These are phyloP conservation scores for Pythium scleroteichum DNA, from an alignment of 352 stramenopile genomes.

Conservation along the genomic window DNA sequence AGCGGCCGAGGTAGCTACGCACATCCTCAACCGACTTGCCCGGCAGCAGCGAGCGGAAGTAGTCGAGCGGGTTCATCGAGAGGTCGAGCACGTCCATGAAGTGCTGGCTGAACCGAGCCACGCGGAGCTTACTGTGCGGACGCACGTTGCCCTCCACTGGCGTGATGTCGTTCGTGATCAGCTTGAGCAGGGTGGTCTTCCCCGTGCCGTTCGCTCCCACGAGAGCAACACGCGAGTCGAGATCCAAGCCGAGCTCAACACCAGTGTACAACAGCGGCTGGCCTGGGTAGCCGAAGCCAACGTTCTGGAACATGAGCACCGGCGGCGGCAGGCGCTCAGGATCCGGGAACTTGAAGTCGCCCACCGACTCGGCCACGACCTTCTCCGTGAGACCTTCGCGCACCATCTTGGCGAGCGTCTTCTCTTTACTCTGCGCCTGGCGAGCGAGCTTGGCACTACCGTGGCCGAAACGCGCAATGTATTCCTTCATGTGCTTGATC, in stretches of 20 bases:
- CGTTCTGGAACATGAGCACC: constrained; percentile 97
- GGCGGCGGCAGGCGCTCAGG: constrained; percentile 93
- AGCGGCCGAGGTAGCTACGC: constrained; percentile 95
- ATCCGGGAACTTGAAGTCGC: constrained; percentile 97
- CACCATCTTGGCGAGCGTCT: constrained; percentile 99
- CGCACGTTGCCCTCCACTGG: constrained; percentile 94
- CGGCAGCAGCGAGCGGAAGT: constrained; percentile 94
- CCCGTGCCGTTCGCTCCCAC: constrained; percentile 96
- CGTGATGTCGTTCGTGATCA: constrained; percentile 96
- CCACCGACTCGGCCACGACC: constrained; percentile 82
- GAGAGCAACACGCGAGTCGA: constrained; percentile 96
- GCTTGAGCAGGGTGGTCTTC: constrained; percentile 98
- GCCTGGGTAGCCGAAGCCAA: constrained; percentile 95
- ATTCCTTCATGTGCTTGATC: constrained; percentile 99
- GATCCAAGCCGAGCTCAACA: constrained; percentile 96
- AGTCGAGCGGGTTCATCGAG: constrained; percentile 94
- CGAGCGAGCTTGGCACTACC: constrained; percentile 96
- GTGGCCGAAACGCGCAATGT: constrained; percentile 99
- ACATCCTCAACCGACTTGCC: constrained; percentile 94
- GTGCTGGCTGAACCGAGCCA: constrained; percentile 98
- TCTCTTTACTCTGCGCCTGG: constrained; percentile 98
- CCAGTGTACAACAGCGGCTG: constrained; percentile 90
- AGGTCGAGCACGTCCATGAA: constrained; percentile 98
- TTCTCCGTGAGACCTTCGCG: constrained; percentile 94
- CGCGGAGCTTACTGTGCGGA: constrained; percentile 95